Base-by-base conservation (phyloP, 2,329 filamentous ascomycete species). In the Elsinoe batatas region DNA sequence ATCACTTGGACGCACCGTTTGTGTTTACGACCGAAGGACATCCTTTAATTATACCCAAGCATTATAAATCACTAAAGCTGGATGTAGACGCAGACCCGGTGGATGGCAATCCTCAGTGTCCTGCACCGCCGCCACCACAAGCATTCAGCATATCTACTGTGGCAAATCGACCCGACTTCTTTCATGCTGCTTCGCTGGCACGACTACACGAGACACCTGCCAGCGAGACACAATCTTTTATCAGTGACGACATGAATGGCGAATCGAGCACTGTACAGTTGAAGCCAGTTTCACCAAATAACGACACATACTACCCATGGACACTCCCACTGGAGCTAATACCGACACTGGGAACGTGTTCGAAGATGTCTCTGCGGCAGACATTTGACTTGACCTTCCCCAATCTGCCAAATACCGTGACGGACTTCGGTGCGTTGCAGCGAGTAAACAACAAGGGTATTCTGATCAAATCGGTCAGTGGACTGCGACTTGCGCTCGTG, bases 11-110 rank as follows among this genome's bases (percentile, higher is more conserved):
- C 69, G 83, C 84, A 0, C 83, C 91, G 0, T 94, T 86, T 68
- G 91, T 98, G 12, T 97, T 98, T 68, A 93, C 88, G 0, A 98
- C 93, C 0, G 93, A 98, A 71, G 93, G 91, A 0, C 93, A 98
- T 69, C 93, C 93, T 2, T 76, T 98, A 43, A 78, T 97, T 40
- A 85, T 98, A 53, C 91, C 91, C 0, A 68, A 56, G 12, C 6
- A 50, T 37, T 51, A 51, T 47, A 11, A 30, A 46, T 15, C 37
- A 10, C 13, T 33, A 36, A 17, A 49, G 3, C 30, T 40, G 50
- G 30, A 55, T 18, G 22, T 57, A 6, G 50, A 53, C 40, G 35
- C 54, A 33, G 37, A 46, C 10, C 37, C 40, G 12, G 54, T 56
- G 43, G 15, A 38, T 11, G 35, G n/a, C 32, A 50, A 18, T 17